A percentile compares a stretch with the other conserved stretches of the same genome.
These are phyloP conservation scores for Aureobasidium sp. DNA, from an alignment of 2,329 filamentous ascomycete genomes.

Conservation along the genomic window DNA sequence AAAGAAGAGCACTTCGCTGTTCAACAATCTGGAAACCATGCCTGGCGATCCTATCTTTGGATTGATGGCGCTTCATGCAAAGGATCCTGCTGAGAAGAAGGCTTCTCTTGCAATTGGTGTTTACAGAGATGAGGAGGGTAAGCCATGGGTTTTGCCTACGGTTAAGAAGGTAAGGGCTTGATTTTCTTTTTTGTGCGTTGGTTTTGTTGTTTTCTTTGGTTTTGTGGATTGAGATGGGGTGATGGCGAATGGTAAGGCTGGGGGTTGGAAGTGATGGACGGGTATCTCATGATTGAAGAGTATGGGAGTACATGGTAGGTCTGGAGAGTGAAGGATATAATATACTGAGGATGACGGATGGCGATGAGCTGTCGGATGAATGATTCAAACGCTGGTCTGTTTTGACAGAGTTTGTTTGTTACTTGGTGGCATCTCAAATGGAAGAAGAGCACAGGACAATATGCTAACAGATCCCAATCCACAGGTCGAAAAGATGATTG, in stretches of 20 bases:
- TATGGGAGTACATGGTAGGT: background rate
- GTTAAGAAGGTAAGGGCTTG: slow-evolving; percentile 57
- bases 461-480: slow-evolving; percentile 58
- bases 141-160: slow-evolving; percentile 88
- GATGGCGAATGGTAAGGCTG: no score
- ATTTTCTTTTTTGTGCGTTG: background rate
- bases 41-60: slow-evolving; percentile 67
- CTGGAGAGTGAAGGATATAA: background rate
- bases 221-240: no score
- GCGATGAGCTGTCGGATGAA: no score
- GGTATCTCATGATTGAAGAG: background rate
- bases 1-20: background rate
- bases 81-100: slow-evolving; percentile 64
- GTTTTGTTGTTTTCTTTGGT: background rate
- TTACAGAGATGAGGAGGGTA: slow-evolving; percentile 82
- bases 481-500: slow-evolving; percentile 66
- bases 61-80: slow-evolving; percentile 70
- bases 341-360: no score
- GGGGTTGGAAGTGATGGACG: no score
- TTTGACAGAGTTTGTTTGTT: background rate
- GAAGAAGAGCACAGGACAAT: slow-evolving; percentile 42
- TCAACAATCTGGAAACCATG: background rate
- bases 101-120: slow-evolving; percentile 86
- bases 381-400: no score
- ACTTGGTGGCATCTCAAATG: background rate